Base-by-base conservation (phyloP, 805 yeast species). In the Lachancea quebecensis region DNA sequence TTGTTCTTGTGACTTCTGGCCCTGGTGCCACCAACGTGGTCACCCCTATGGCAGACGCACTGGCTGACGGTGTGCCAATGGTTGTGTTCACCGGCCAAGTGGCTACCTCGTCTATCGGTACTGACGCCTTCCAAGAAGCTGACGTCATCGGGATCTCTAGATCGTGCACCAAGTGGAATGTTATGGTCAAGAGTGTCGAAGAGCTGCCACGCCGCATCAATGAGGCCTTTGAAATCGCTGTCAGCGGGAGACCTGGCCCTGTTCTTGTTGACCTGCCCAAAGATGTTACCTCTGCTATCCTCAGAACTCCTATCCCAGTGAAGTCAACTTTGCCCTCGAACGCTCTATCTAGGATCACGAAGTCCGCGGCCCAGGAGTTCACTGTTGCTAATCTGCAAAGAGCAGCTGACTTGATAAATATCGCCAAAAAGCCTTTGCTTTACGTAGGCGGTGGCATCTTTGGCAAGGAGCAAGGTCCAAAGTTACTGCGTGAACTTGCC, bases 121-220 rank as follows among this genome's bases (percentile, higher is more conserved):
- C 98, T 11, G 99, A 93, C 66, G 95, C 98, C 25, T 93, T 93
- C 82, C 99, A 93, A 74, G 99, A 93, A 72, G 99, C 99, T 41
- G 99, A 93, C 63, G 95, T 91, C 44, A 79, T 93, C 39, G 99
- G 98, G 58, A 93, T 93, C 60, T 87, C 98, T 4, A 79, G 99
- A 64, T 82, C 96, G 7, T 93, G 99, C 74, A 89, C 99, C 50
- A 93, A 93, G 68, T 93, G 99, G 99, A 93, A 95, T 63, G 97
- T 90, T 34, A 93, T 93, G 99, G 97, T 93, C 48, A 93, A 88
- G 68, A 78, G 78, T 62, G 91, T 93, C 42, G 91, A 90, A 44
- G 99, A 93, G 69, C 74, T 93, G 55, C 99, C 99, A 50, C 78
- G 87, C 59, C 78, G 98, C 62, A 91, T 93, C 63, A 91, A 93